These are phyloP conservation scores for Trametes cinnabarina DNA, from an alignment of 768 basidiomycete species.

Conservation along the genomic window DNA sequence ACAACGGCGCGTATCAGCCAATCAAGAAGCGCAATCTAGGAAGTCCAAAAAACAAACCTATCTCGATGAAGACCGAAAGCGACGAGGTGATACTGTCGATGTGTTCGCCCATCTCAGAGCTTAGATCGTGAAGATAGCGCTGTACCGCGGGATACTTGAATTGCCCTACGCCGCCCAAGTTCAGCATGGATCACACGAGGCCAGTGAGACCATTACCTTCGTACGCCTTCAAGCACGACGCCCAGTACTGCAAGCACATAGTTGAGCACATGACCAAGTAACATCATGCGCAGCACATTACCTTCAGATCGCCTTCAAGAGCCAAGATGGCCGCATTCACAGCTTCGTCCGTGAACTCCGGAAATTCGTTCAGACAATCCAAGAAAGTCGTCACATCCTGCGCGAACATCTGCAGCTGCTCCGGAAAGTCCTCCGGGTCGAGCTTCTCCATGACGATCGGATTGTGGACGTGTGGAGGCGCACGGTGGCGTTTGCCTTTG, in stretches of 20 bases:
- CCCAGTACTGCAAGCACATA: constrained; percentile 56
- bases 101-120: constrained; percentile 74
- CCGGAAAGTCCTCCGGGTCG: constrained; percentile 65
- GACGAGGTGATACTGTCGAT: constrained; percentile 65
- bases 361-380: constrained; percentile 73
- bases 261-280: background rate
- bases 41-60: constrained; percentile 44
- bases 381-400: constrained; percentile 67
- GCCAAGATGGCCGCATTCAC: constrained; percentile 64
- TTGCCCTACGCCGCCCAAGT: constrained; percentile 45
- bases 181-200: background rate
- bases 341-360: constrained; percentile 73
- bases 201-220: constrained; percentile 43
- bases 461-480: constrained; percentile 46
- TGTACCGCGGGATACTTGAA: constrained; percentile 72
- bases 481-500: constrained; percentile 30
- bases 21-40: background rate
- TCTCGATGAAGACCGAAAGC: constrained; percentile 72
- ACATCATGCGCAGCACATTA: constrained; percentile 27
- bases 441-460: constrained; percentile 56
- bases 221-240: constrained; percentile 67
- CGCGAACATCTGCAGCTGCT: constrained; percentile 60
- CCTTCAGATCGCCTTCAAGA: constrained; percentile 70
- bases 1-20: background rate
- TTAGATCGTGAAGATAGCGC: constrained; percentile 70